Evolutionary conservation across 805 yeast genomes (phyloP), one percentile per base, ranked within the genome.

Genomic region (Myxozyma neglecta): DNA sequence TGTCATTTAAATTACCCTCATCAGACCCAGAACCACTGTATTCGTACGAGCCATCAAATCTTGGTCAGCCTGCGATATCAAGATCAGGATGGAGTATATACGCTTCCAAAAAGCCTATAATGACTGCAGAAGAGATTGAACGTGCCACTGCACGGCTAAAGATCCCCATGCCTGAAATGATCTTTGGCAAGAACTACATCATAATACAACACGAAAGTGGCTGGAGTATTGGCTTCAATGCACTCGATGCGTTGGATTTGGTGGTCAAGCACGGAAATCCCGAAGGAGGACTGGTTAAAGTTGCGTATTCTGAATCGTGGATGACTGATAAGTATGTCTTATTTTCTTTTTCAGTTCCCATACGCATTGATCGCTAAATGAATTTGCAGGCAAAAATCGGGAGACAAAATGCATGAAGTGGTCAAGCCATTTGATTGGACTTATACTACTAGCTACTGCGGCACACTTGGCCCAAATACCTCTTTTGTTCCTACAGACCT

Each of bases 341-440:
- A 20, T 13, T 2, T 10, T 14, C 20, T 36, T 13, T 2, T 10
- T 14, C 20, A 9, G 6, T 3, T 10, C 40, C 14, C 42, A 29
- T 36, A 24, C 29, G 29, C 32, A 36, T 18, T 1, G 6, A 36
- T 3, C 35, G 24, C 53, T 18, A 50, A 35, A 14, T 18, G 11
- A 20, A 3, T 5, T 16, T 50, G 34, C 36, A 60, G 63, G 42
- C 24, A 43, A 16, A 35, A 18, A 13, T 47, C 64, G 14, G 78
- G 18, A 32, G 78, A 80, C 71, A 73, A 80, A 71, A 80, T 85
- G 58, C 73, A 79, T 70, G 83, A 87, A 50, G 83, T 87, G 40
- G 83, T 87, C 54, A 87, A 88, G 69, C 94, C 97, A 1, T 94
- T 85, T 72, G 99, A 94, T 76, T 94, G 99, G 99, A 93, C 99